Evolutionary conservation across 768 basidiomycete species (phyloP).

Genomic region (Pleurotus cornucopiae): DNA sequence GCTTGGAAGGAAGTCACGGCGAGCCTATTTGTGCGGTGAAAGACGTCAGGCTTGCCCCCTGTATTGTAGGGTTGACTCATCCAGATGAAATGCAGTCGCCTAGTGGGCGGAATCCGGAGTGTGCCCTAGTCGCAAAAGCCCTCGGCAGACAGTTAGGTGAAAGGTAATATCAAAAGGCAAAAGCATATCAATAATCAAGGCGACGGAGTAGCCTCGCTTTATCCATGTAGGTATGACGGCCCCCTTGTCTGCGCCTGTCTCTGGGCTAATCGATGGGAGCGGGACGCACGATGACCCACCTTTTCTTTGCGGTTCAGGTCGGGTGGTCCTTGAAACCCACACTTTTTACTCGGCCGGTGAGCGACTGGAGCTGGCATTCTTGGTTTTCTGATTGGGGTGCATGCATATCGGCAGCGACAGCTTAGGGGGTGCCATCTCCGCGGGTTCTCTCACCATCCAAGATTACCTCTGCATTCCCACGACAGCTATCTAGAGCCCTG

Average conservation of each 20-base stretch:
- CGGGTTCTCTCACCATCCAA: background rate
- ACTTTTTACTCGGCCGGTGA: background rate
- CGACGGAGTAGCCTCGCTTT: background rate
- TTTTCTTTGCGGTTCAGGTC: background rate
- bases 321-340: background rate
- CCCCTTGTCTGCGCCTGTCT: background rate
- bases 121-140: too few species aligned
- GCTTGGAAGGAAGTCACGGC: too few species aligned
- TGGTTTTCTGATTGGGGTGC: background rate
- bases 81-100: too few species aligned
- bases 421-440: background rate
- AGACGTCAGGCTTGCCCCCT: too few species aligned
- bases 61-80: too few species aligned
- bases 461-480: background rate
- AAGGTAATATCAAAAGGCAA: background rate
- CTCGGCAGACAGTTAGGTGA: too few species aligned
- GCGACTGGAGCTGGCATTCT: background rate
- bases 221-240: background rate
- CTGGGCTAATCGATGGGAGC: background rate
- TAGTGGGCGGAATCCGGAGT: too few species aligned
- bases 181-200: background rate
- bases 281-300: background rate
- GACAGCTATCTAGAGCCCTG: background rate
- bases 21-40: too few species aligned
- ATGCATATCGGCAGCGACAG: background rate